A percentile compares a stretch with the other conserved stretches of the same genome.
These are phyloP conservation scores for Talinum fruticosum DNA, from an alignment of 148 eudicot species.

Conservation along the genomic window DNA sequence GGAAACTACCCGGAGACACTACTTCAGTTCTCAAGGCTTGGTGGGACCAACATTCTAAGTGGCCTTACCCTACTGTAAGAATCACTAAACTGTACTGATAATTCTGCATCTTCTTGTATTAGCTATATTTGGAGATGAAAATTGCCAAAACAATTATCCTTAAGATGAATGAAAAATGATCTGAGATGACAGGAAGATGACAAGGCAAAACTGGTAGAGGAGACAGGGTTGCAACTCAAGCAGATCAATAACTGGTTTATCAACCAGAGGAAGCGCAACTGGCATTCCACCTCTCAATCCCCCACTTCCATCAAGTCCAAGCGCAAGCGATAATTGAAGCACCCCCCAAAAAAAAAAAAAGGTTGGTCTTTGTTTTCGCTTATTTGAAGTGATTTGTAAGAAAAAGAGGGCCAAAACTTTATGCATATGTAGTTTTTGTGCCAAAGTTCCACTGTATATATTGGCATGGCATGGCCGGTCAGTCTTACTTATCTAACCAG, in stretches of 20 bases:
- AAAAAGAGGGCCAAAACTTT: background rate
- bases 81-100: background rate
- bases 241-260: conserved; percentile 54
- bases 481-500: background rate
- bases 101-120: background rate
- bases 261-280: conserved; percentile 50
- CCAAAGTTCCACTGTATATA: background rate
- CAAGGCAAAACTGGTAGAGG: conserved; percentile 49
- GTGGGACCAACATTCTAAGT: conserved; percentile 98
- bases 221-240: conserved; percentile 48
- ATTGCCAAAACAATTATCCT: background rate
- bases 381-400: background rate
- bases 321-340: conserved; percentile 35
- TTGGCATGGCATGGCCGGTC: background rate
- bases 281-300: conserved; percentile 43
- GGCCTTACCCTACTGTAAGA: conserved; percentile 99
- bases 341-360: background rate
- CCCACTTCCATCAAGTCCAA: conserved; percentile 43
- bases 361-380: background rate
- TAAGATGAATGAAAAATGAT: conserved; percentile 1
- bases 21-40: conserved; percentile 90
- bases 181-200: conserved; percentile 41
- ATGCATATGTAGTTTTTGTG: background rate
- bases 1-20: conserved; percentile 96
- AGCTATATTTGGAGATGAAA: background rate